A percentile compares a stretch with the other conserved stretches of the same genome.
phyloP scores from a whole-genome alignment of 176 grass and related monocot genomes.

The Carex pumila region DNA sequence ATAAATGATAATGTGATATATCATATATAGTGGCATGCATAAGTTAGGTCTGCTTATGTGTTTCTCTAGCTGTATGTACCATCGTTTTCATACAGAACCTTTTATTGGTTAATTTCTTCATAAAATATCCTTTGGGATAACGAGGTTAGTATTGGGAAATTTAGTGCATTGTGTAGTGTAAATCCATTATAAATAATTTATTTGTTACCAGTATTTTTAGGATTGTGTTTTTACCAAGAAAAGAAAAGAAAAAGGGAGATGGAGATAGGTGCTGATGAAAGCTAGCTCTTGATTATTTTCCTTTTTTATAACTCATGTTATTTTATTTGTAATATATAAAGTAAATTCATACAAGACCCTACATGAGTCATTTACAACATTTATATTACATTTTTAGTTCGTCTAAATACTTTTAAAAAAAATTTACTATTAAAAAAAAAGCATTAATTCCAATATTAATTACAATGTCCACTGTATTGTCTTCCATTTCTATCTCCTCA shows the following conservation, averaged over 20 bases:
- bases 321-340: too few species aligned
- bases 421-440: too few species aligned
- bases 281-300: neutral
- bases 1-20: conserved; percentile 3
- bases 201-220: neutral
- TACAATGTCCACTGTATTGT: too few species aligned
- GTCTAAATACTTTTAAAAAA: too few species aligned
- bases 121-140: conserved; percentile 4
- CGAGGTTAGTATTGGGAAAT: neutral
- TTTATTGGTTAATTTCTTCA: conserved; percentile 11
- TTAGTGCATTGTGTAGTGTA: conserved; percentile 8
- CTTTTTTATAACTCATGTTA: too few species aligned
- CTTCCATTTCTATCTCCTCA: too few species aligned
- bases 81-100: neutral
- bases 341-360: too few species aligned
- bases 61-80: neutral
- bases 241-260: neutral
- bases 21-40: neutral
- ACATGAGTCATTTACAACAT: too few species aligned
- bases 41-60: conserved; percentile 4
- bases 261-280: neutral
- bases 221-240: neutral
- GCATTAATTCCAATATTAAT: too few species aligned
- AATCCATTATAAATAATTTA: conserved; percentile 1
- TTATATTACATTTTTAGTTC: too few species aligned